Conservation (phyloP, 129 eudicot genomes). For the Flaveria bidentis region DNA sequence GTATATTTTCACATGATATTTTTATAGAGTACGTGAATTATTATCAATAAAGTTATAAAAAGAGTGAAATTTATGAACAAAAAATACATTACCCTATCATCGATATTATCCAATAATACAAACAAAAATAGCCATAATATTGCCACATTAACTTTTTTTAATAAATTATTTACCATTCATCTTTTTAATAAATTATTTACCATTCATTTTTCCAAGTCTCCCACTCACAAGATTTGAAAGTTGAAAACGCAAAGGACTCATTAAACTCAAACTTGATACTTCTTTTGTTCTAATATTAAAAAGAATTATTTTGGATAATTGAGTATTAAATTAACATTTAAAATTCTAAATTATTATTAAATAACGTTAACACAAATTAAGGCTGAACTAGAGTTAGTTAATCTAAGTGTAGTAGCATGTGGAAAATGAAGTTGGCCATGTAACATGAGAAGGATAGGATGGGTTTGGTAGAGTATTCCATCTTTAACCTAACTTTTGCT, state of each 20-base stretch:
- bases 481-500: slow-evolving; percentile 30
- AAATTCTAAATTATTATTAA: background rate
- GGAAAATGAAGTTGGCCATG: slow-evolving; percentile 21
- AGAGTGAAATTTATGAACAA: too few relatives aligned
- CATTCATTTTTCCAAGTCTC: too few relatives aligned
- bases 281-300: background rate
- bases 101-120: too few relatives aligned
- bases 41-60: too few relatives aligned
- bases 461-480: slow-evolving; percentile 30
- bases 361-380: background rate
- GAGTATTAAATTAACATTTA: background rate
- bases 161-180: background rate
- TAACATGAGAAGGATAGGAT: slow-evolving; percentile 28
- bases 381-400: slow-evolving; percentile 14
- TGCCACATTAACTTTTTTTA: too few relatives aligned
- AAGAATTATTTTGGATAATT: background rate
- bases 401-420: slow-evolving; percentile 27
- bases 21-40: too few relatives aligned
- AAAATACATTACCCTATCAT: too few relatives aligned
- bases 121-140: too few relatives aligned
- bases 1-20: too few relatives aligned
- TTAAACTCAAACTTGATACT: background rate
- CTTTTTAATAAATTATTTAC: background rate
- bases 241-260: background rate
- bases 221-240: background rate